Base-by-base conservation (phyloP, 108 stramenopile genomes). In the Cyclotella distinguenda region DNA sequence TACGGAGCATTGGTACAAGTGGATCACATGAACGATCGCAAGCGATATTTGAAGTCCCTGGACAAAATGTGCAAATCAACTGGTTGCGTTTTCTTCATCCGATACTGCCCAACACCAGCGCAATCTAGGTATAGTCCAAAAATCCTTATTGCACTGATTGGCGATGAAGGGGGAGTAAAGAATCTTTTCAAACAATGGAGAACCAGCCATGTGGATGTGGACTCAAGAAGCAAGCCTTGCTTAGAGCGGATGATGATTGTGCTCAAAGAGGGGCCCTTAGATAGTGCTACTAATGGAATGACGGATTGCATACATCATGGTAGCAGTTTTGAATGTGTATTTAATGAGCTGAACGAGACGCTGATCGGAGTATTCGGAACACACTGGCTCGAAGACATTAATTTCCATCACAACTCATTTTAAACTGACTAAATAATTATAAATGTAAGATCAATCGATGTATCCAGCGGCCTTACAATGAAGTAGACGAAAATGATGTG, bases 1-100 rank as follows among this genome's bases (percentile, higher is more conserved):
- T 81, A 83, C 45, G 90, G 86, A 12, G 84, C 72, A 0, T 53
- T 91, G 61, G 64, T 86, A 27, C 73, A 70, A 60, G 87, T 91
- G 11, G 90, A 91, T 71, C 87, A 91, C 65, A 91, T 91, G 87
- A 86, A 87, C 59, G 67, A 88, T 70, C 58, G 36, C 3, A 91
- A 85, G 61, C 54, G 71, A 3, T 91, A 91, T 61, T 67, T 80
- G 22, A 86, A 86, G 47, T 91, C 87, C 87, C 58, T 91, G 1
- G 61, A 74, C 44, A 88, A 87, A 43, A 51, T 77, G 19, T 58
- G 70, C 30, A 21, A 66, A 51, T 54, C 73, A 16, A 28, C 53
- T 4, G 75, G 64, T 8, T 78, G 77, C 27, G 28, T 23, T 0
- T 28, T 78, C 5, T 52, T 83, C 39, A 21, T 86, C 9, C 72